Conservation (phyloP, 805 yeast genomes). For the Blastobotrys terrestris region DNA sequence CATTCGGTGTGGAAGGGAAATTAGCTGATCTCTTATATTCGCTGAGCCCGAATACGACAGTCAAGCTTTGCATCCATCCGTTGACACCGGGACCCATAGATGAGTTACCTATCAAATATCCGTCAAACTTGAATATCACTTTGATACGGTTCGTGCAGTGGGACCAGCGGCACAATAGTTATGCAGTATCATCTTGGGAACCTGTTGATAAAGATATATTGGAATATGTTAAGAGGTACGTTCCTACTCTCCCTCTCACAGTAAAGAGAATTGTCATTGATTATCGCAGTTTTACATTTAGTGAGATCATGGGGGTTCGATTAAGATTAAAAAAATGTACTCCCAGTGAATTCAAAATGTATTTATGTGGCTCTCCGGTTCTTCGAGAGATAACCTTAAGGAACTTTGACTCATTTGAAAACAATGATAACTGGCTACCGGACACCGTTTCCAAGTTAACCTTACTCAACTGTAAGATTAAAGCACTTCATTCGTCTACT, state of each 20-base stretch:
- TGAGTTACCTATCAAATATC: neutral
- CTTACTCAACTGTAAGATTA: neutral
- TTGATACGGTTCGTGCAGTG: neutral
- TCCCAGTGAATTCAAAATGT: neutral
- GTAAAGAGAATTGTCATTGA: neutral
- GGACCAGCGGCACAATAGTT: neutral
- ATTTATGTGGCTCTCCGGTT: neutral
- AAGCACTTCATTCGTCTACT: neutral
- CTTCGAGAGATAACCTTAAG: neutral
- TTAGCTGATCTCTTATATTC: neutral
- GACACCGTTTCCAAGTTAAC: neutral
- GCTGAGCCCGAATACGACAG: neutral
- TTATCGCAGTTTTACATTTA: neutral
- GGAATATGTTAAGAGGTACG: neutral
- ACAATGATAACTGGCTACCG: neutral
- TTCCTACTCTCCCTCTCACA: neutral
- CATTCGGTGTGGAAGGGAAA: neutral
- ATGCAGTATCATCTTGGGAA: neutral
- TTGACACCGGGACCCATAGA: neutral
- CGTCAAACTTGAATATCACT: neutral
- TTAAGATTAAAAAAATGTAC: neutral
- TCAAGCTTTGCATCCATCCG: neutral
- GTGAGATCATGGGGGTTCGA: neutral
- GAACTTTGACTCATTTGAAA: neutral
- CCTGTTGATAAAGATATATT: neutral